Conservation (phyloP, 208 protist species). For the Leishmania gerbilli region DNA sequence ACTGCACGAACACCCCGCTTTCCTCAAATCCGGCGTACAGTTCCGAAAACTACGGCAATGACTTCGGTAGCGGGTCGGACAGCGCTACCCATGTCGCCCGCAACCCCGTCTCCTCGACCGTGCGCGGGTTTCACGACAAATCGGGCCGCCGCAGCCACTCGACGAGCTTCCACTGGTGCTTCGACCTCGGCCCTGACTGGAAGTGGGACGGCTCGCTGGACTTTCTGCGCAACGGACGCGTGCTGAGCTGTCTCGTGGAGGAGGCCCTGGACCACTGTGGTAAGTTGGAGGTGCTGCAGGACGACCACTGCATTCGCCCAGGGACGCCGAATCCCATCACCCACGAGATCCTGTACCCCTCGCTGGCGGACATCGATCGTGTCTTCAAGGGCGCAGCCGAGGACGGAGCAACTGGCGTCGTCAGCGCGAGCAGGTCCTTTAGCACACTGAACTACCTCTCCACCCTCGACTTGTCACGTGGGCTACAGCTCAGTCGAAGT, state of each 20-base stretch:
- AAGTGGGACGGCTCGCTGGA: conserved; percentile 43
- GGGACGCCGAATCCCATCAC: conserved; percentile 17
- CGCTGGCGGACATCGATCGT: conserved; percentile 37
- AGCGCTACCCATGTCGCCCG: conserved; percentile 4
- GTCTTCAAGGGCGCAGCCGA: neutral
- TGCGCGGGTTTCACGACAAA: conserved; percentile 6
- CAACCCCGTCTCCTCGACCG: neutral
- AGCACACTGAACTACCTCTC: conserved; percentile 20
- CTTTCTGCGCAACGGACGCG: conserved; percentile 46
- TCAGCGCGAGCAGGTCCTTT: neutral
- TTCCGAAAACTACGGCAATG: neutral
- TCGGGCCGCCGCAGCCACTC: neutral
- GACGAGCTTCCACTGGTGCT: conserved; percentile 13
- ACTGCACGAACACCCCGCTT: neutral
- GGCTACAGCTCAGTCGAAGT: conserved; percentile 15
- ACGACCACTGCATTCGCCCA: conserved; percentile 15
- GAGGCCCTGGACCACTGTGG: conserved; percentile 34
- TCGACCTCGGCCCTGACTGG: conserved; percentile 37
- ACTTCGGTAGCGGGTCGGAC: neutral
- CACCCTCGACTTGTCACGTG: conserved; percentile 12
- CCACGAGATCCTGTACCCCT: conserved; percentile 40
- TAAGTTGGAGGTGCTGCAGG: conserved; percentile 26
- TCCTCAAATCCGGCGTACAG: neutral
- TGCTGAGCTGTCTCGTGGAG: conserved; percentile 37
- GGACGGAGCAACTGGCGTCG: neutral